A percentile compares a stretch with the other conserved stretches of the same genome.
phyloP scores from a whole-genome alignment of 208 protist species.

The Wallacemonas sp. region DNA sequence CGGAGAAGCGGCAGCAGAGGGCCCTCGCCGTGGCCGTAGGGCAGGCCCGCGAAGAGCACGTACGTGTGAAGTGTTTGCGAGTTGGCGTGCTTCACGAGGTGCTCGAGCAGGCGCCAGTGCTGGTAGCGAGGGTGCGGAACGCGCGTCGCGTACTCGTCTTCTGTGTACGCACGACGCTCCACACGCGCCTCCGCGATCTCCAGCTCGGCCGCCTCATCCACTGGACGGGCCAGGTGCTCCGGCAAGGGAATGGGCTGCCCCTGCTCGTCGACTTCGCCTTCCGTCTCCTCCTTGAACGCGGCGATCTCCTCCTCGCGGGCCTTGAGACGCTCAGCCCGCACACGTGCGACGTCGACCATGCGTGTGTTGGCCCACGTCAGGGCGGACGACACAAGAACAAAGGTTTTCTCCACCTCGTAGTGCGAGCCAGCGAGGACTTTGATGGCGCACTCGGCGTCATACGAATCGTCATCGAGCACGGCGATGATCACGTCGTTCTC shows the following conservation, averaged over 20 bases:
- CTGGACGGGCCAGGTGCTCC: conserved; percentile 14
- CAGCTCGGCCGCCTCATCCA: conserved; percentile 34
- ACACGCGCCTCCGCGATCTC: conserved; percentile 60
- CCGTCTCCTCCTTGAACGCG: conserved; percentile 31
- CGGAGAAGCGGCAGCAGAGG: conserved; percentile 61
- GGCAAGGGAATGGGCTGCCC: not conserved
- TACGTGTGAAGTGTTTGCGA: conserved; percentile 91
- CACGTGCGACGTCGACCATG: conserved; percentile 45
- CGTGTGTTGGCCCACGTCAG: conserved; percentile 87
- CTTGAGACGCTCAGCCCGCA: conserved; percentile 29
- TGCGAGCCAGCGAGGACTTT: conserved; percentile 73
- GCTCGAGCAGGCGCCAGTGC: conserved; percentile 86
- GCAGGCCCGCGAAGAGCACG: conserved; percentile 87
- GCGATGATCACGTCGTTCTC: conserved; percentile 88
- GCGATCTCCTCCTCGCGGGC: conserved; percentile 47
- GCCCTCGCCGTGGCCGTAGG: conserved; percentile 85
- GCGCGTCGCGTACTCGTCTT: conserved; percentile 86
- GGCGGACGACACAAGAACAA: conserved; percentile 87
- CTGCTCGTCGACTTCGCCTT: conserved; percentile 17
- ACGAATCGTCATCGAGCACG: conserved; percentile 72
- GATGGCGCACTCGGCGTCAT: conserved; percentile 85
- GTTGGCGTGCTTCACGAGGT: conserved; percentile 84
- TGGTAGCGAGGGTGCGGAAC: conserved; percentile 87
- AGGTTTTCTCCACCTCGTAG: conserved; percentile 93
- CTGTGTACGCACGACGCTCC: conserved; percentile 67